Evolutionary conservation across 2,329 filamentous ascomycete genomes (phyloP).

Genomic region (Boeremia lycopersici): DNA sequence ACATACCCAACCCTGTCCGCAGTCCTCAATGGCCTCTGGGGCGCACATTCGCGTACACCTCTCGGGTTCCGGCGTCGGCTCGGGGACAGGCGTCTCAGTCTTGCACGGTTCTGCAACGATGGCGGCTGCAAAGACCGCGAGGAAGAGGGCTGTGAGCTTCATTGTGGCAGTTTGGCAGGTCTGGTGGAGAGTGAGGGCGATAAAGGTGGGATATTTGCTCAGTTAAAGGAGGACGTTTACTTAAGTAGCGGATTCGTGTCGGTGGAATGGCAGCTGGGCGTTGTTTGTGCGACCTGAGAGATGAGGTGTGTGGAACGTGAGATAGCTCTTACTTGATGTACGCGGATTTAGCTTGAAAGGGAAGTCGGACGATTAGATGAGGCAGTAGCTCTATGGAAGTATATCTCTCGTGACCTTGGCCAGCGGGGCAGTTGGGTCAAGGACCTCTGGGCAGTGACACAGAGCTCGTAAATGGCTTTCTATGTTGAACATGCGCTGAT

Average conservation of each 20-base stretch:
- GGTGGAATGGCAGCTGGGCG: not conserved
- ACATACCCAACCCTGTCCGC: not conserved
- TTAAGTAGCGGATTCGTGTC: not conserved
- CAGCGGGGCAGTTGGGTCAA: not conserved
- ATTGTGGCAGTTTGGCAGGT: not conserved
- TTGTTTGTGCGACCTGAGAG: slow-evolving; percentile 7
- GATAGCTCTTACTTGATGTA: not conserved
- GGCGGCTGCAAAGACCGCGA: not conserved
- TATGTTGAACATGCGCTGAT: not conserved
- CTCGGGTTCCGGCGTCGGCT: not conserved
- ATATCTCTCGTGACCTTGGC: not conserved
- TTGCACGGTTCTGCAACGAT: not conserved
- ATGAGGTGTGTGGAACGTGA: slow-evolving; percentile 4
- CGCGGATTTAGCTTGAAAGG: not conserved
- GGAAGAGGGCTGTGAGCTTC: not conserved
- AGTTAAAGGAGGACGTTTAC: not conserved
- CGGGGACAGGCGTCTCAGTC: not conserved
- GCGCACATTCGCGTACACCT: slow-evolving; percentile 1
- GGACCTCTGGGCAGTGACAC: not conserved
- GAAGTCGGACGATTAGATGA: not conserved
- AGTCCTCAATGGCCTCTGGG: not conserved
- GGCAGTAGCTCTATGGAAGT: not conserved
- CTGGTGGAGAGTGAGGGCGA: not conserved
- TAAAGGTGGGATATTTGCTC: not conserved
- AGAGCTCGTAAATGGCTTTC: not conserved